Evolutionary conservation across 345 rosid species (phyloP), one percentile per base, ranked within the genome.

Genomic region (Camelina hispida): DNA sequence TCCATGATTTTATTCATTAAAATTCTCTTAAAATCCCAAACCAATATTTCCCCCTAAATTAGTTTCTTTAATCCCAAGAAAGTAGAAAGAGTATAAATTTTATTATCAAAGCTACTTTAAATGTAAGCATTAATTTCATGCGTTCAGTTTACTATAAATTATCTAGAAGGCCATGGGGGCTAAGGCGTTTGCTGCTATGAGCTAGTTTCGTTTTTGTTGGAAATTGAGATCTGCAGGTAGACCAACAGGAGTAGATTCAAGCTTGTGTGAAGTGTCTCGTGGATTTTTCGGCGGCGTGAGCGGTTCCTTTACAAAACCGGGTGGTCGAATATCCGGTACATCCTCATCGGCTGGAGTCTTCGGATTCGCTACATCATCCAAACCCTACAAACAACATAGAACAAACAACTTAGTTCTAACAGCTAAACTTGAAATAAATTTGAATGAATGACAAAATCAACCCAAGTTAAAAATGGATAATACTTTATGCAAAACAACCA

Each of bases 301-400:
- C 16, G 76, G 80, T 71, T 67, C 81, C 59, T 72, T 73, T 35
- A 60, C 78, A 11, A 78, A 72, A 61, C 81, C 77, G 8, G 81
- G 78, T 35, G 78, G 78, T 78, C 73, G 58, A 67, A 72, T 66
- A 53, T 72, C 74, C 43, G 73, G 60, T 53, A 66, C 65, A 34
- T 14, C 9, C 46, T 78, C 78, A 66, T 78, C 81, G 2, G 77
- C 81, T 13, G 78, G 69, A 60, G 74, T 72, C 74, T 78, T 78
- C 0, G 81, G 81, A 53, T 78, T 78, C 46, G 78, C 78, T 67
- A 78, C 81, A 72, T 78, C 81, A 73, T 78, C 81, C 77, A 78
- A 52, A 53, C 81, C 81, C 81, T 78, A 68, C 53, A 60, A 22
- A 35, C 35, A 18, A 69, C 34, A 46, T 62, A 68, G 42, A 37